Evolutionary conservation across 163 green algal genomes (phyloP), one percentile per base, ranked within the genome.

Genomic region (Trebouxia gelatinosa): DNA sequence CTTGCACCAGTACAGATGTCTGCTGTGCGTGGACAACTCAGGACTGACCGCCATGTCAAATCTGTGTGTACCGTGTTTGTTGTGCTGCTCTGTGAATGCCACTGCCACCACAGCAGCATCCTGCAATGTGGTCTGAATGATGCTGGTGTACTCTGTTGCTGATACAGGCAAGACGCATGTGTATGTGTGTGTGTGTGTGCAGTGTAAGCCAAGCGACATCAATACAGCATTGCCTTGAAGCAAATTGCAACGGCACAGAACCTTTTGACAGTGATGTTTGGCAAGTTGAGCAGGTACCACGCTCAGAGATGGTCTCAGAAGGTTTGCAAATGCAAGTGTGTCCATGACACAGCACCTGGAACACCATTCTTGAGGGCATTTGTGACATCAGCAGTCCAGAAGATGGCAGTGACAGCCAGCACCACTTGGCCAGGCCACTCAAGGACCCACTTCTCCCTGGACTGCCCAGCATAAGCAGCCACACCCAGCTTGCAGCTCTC

Each of bases 381-480:
- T 32, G 64, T 77, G 64, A 81, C 64, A 21, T 74, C 82, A 50
- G 83, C 74, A 0, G 91, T 96, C 91, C 91, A 96, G 78, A 81
- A 93, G 70, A 93, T 90, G n/a, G 83, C 90, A 21, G 88, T 89
- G 38, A 93, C 89, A 19, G 92, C 89, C 48, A 94, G 88, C 71
- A 95, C 89, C 32, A 93, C 87, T 81, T 93, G 88, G 23, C 91
- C 90, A 23, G 89, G 90, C 90, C 90, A 94, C 66, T 92, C 70
- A 57, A 94, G 85, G 57, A 93, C 86, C 90, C 90, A 94, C 48
- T 85, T 28, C 11, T 80, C 74, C 21, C 90, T 77, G 3, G 76
- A 46, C 17, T 72, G 82, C 0, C 51, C 65, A 4, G 82, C 74
- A 70, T 95, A 95, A 17, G 85, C 82, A 11, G 59, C 74, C 54